Percentiles rank a stretch among this genome's conserved stretches.
These are phyloP conservation scores for Thamnidium elegans DNA, from an alignment of 192 early-diverging fungal species.

Conservation along the genomic window DNA sequence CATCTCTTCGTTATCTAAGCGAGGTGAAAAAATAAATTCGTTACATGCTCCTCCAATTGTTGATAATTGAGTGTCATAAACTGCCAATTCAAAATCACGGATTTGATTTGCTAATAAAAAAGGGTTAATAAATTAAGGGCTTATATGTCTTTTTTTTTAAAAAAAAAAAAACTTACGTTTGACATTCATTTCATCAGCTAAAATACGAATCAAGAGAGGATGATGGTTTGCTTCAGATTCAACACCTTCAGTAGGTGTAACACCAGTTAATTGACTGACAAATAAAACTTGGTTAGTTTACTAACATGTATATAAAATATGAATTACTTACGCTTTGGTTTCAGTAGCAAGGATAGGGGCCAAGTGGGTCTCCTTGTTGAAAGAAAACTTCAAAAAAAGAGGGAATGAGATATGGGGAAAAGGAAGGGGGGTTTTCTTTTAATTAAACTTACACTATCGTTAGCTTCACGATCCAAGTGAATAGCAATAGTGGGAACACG, in stretches of 20 bases:
- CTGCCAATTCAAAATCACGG: conserved; percentile 94
- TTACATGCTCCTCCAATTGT: conserved; percentile 86
- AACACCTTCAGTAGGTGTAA: conserved; percentile 16
- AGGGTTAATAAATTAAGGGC: background rate
- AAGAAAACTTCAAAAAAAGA: conserved; percentile 60
- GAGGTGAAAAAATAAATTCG: conserved; percentile 92
- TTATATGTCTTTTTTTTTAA: background rate
- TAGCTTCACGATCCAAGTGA: conserved; percentile 83
- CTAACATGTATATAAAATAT: background rate
- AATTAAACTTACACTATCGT: conserved; percentile 45
- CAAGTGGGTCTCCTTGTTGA: conserved; percentile 94
- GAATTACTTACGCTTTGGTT: conserved; percentile 47
- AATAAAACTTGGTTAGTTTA: background rate
- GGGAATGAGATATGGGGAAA: background rate
- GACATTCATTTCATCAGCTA: conserved; percentile 73
- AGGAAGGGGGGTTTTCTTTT: background rate
- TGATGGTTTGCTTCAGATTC: conserved; percentile 68
- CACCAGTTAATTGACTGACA: conserved; percentile 22
- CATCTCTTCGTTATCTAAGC: conserved; percentile 96
- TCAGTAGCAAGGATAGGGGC: conserved; percentile 83
- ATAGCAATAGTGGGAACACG: conserved; percentile 96
- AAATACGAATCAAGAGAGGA: conserved; percentile 70
- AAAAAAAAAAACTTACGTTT: conserved; percentile 39
- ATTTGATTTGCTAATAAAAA: conserved; percentile 62
- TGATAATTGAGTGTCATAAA: conserved; percentile 90